These are phyloP conservation scores for Paracoccidioides lutzii DNA, from an alignment of 2,329 filamentous ascomycete species.

Conservation along the genomic window DNA sequence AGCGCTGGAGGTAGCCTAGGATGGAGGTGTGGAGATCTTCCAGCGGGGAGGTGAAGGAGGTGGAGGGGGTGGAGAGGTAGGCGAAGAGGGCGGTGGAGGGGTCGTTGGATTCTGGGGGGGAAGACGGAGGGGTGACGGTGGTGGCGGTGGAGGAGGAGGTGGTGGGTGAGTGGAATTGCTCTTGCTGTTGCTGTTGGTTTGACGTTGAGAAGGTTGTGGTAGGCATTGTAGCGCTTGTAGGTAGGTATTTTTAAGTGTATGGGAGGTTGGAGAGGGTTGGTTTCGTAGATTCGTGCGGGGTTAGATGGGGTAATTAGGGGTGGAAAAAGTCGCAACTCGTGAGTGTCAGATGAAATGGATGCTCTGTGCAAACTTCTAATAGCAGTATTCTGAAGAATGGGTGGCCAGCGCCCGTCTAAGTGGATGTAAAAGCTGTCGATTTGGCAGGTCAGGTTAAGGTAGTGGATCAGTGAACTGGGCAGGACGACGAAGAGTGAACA, in stretches of 20 bases:
- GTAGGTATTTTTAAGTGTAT: background rate
- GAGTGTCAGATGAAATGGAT: background rate
- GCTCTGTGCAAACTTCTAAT: background rate
- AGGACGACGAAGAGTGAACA: background rate
- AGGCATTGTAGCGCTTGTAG: background rate
- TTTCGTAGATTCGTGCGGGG: background rate
- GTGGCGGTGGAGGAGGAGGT: slow-evolving; percentile 12
- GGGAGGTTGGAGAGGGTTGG: background rate
- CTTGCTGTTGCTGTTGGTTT: slow-evolving; percentile 1
- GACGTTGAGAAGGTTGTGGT: background rate
- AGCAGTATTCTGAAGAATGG: background rate
- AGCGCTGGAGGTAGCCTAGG: slow-evolving; percentile 41
- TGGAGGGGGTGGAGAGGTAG: slow-evolving; percentile 28
- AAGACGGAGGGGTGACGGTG: slow-evolving; percentile 23
- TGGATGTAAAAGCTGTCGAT: background rate
- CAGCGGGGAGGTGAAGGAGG: slow-evolving; percentile 33
- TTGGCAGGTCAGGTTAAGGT: background rate
- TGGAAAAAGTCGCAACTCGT: background rate
- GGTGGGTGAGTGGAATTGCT: slow-evolving; percentile 2
- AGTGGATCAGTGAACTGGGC: too few species aligned
- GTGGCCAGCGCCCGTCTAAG: background rate
- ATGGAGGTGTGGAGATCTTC: slow-evolving; percentile 44
- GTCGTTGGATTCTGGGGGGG: slow-evolving; percentile 28
- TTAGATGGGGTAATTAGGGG: background rate
- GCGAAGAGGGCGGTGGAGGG: slow-evolving; percentile 21